phyloP scores from a whole-genome alignment of 2,329 filamentous ascomycete genomes.

The Aureobasidium mangrovei region DNA sequence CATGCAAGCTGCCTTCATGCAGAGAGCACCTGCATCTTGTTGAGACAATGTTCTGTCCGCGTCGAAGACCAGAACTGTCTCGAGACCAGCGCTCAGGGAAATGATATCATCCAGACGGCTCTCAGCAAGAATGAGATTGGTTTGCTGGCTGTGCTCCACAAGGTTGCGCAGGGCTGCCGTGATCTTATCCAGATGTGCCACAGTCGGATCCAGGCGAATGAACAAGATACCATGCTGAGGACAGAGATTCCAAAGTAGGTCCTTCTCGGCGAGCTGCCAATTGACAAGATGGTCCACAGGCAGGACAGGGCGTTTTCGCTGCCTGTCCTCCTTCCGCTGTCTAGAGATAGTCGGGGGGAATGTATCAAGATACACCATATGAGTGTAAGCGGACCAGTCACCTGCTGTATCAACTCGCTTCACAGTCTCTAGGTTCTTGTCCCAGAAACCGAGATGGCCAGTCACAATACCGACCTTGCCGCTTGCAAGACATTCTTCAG shows the following conservation, averaged over 20 bases:
- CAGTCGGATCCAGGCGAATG: no score
- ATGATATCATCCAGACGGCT: slow-evolving; percentile 17
- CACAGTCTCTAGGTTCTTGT: slow-evolving; percentile 24
- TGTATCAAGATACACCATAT: slow-evolving; percentile 50
- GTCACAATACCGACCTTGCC: slow-evolving; percentile 40
- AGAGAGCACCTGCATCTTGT: slow-evolving; percentile 38
- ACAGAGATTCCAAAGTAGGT: no score
- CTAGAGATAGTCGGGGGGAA: background rate
- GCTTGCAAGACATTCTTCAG: slow-evolving; percentile 27
- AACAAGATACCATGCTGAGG: no score
- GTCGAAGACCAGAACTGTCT: slow-evolving; percentile 49
- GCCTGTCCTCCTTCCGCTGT: no score
- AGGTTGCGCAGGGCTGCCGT: no score
- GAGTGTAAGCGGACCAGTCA: slow-evolving; percentile 44
- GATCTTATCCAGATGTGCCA: no score
- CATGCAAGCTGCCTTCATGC: background rate
- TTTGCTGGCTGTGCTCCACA: no score
- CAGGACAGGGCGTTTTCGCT: no score
- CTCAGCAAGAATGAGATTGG: no score
- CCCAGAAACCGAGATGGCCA: slow-evolving; percentile 51
- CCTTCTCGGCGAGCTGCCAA: no score
- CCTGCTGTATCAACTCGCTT: slow-evolving; percentile 33
- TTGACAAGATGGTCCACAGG: no score
- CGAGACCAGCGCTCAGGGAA: slow-evolving; percentile 16
- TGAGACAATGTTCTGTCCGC: slow-evolving; percentile 48